Evolutionary conservation across 805 yeast species (phyloP).

Genomic region (Spencermartinsiella europaea): DNA sequence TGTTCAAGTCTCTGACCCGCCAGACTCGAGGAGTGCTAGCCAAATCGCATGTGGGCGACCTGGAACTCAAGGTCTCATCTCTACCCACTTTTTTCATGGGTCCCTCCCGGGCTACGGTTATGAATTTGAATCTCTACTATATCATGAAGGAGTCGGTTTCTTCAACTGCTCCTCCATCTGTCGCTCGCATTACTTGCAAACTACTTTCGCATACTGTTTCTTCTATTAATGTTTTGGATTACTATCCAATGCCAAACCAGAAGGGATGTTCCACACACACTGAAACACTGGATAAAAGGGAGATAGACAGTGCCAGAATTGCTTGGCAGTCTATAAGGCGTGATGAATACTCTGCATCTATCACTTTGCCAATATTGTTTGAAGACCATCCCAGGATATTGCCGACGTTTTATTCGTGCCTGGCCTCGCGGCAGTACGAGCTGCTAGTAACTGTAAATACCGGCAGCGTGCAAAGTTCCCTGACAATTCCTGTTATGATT

Average conservation of each 20-base stretch:
- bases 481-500: constrained; percentile 3
- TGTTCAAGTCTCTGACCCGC: background rate
- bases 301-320: background rate
- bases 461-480: background rate
- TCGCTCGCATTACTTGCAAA: background rate
- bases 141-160: background rate
- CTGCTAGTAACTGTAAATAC: constrained; percentile 4
- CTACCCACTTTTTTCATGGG: background rate
- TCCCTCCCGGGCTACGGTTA: background rate
- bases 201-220: background rate
- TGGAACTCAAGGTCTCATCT: background rate
- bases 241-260: background rate
- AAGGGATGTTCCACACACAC: no score
- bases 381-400: constrained; percentile 2
- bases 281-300: background rate
- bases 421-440: constrained; percentile 9
- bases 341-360: background rate
- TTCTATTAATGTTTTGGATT: background rate
- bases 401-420: constrained; percentile 12
- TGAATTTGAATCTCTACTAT: background rate
- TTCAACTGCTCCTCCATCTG: background rate
- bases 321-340: background rate
- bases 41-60: background rate
- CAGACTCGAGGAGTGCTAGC: background rate
- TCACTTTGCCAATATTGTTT: background rate